Evolutionary conservation across 169 alveolate species (phyloP).

Genomic region (Plasmodium cynomolgi): DNA sequence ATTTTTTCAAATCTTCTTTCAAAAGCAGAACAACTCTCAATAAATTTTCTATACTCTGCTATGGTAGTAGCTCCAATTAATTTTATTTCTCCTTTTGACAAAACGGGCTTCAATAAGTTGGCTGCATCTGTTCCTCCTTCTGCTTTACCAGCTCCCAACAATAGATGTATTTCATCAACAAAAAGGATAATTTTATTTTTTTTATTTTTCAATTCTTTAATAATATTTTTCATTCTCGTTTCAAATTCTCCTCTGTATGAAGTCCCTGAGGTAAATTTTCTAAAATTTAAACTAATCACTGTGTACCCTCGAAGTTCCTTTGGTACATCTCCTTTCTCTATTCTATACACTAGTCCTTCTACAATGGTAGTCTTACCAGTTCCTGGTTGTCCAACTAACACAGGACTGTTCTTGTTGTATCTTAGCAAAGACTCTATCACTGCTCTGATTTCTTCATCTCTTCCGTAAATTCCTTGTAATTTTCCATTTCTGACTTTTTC

Average conservation of each 20-base stretch:
- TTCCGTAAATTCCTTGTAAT: conserved; percentile 65
- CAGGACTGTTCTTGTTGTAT: conserved; percentile 74
- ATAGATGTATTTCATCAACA: conserved; percentile 79
- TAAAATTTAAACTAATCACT: conserved; percentile 59
- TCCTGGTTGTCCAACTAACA: conserved; percentile 74
- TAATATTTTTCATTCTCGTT: conserved; percentile 75
- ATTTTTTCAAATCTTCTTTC: conserved; percentile 79
- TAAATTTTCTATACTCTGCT: conserved; percentile 76
- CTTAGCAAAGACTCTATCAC: conserved; percentile 57
- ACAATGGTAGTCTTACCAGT: conserved; percentile 75
- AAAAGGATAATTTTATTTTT: conserved; percentile 74
- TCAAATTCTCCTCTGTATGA: conserved; percentile 77
- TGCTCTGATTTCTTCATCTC: conserved; percentile 76
- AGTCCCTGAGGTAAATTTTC: conserved; percentile 70
- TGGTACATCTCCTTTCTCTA: conserved; percentile 73
- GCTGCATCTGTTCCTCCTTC: conserved; percentile 78
- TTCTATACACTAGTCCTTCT: conserved; percentile 69
- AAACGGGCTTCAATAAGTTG: conserved; percentile 77
- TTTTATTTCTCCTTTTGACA: conserved; percentile 76
- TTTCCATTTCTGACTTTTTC: conserved; percentile 73
- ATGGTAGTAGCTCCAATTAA: conserved; percentile 80
- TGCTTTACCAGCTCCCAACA: conserved; percentile 77
- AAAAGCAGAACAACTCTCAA: conserved; percentile 78
- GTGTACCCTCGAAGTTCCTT: conserved; percentile 66
- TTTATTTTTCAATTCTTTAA: conserved; percentile 68